These are phyloP conservation scores for Hibiscus tridactylites DNA, from an alignment of 345 rosid species.

Conservation along the genomic window DNA sequence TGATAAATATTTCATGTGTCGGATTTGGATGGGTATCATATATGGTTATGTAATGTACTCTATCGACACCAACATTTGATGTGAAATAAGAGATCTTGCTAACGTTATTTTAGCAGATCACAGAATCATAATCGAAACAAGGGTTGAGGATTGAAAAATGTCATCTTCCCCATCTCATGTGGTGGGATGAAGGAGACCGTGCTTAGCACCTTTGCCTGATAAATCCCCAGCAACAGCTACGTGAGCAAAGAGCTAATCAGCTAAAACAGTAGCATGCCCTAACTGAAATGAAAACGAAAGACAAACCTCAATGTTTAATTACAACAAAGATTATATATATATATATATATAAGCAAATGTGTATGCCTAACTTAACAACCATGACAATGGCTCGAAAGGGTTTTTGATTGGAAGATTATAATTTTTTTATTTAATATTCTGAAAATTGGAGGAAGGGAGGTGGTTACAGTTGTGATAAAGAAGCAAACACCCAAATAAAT, in stretches of 20 bases:
- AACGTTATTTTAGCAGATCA: too few species aligned
- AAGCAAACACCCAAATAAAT: conserved; percentile 21
- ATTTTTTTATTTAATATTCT: neutral
- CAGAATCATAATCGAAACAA: too few species aligned
- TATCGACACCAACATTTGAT: too few species aligned
- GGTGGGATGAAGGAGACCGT: too few species aligned
- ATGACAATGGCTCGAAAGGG: neutral
- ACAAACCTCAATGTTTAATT: conserved; percentile 7
- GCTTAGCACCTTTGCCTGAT: neutral
- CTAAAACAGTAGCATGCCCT: neutral
- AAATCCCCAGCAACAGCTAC: conserved; percentile 11
- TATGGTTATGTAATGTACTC: too few species aligned
- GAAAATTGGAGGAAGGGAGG: neutral
- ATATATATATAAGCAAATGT: neutral
- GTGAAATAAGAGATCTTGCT: too few species aligned
- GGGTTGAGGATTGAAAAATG: too few species aligned
- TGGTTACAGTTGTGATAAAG: conserved; percentile 35
- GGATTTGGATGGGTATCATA: too few species aligned
- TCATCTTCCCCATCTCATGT: too few species aligned
- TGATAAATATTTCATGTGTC: too few species aligned
- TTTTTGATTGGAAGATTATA: neutral
- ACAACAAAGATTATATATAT: neutral
- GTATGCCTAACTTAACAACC: conserved; percentile 21
- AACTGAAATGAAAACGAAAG: conserved; percentile 26
- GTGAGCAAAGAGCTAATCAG: neutral